Evolutionary conservation across 2,329 filamentous ascomycete genomes (phyloP).

Genomic region (Whalleya microplaca): DNA sequence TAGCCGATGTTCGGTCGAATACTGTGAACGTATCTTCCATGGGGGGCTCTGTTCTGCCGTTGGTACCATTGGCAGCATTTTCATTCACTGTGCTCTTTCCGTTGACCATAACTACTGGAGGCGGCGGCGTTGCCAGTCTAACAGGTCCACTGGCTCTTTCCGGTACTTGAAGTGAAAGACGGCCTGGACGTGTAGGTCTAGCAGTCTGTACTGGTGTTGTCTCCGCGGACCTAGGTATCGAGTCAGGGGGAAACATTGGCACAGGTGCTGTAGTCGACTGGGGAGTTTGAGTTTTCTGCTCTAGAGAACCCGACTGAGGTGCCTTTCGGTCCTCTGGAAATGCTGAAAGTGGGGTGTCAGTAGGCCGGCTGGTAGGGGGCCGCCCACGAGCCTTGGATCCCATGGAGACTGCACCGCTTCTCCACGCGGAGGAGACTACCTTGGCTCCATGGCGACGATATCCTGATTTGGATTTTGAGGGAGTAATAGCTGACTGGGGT

Average conservation of each 20-base stretch:
- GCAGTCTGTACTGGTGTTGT: constrained; percentile 26
- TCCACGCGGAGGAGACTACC: constrained; percentile 91
- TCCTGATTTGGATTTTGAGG: constrained; percentile 59
- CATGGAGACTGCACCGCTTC: constrained; percentile 63
- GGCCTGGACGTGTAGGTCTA: constrained; percentile 46
- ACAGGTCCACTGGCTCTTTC: constrained; percentile 63
- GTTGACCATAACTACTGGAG: constrained; percentile 57
- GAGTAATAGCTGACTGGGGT: constrained; percentile 75
- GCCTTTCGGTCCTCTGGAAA: constrained; percentile 64
- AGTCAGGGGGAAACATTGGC: constrained; percentile 31
- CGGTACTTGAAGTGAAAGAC: constrained; percentile 66
- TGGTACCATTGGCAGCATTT: constrained; percentile 12
- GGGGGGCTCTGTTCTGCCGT: constrained; percentile 5
- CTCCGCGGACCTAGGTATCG: constrained; percentile 26
- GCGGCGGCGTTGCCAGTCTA: constrained; percentile 62
- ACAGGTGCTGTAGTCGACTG: constrained; percentile 30
- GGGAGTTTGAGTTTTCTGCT: constrained; percentile 18
- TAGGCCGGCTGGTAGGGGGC: constrained; percentile 69
- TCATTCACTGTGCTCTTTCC: constrained; percentile 42
- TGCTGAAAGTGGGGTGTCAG: constrained; percentile 71
- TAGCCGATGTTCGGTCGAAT: constrained; percentile 30
- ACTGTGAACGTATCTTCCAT: constrained; percentile 25
- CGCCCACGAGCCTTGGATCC: constrained; percentile 77
- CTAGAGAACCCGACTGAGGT: constrained; percentile 42
- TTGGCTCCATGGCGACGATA: constrained; percentile 75